These are phyloP conservation scores for Pholiota molesta DNA, from an alignment of 768 basidiomycete genomes.

Conservation along the genomic window DNA sequence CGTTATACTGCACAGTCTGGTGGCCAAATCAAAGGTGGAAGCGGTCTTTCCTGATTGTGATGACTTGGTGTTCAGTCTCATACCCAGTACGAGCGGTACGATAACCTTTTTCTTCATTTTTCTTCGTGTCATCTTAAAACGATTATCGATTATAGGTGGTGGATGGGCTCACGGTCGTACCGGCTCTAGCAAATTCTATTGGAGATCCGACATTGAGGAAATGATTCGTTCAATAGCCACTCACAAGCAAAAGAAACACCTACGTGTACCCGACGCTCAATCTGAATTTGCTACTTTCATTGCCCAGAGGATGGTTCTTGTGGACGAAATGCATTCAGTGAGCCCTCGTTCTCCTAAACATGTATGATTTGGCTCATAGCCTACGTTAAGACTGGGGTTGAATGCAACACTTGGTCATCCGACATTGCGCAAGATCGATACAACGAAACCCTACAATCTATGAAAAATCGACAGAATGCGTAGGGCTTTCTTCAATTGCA, in stretches of 20 bases:
- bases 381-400: background rate
- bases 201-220: slow-evolving; percentile 32
- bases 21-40: slow-evolving; percentile 26
- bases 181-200: slow-evolving; percentile 26
- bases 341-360: background rate
- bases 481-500: background rate
- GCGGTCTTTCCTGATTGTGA: slow-evolving; percentile 25
- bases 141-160: too few species aligned
- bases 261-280: slow-evolving; percentile 23
- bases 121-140: too few species aligned
- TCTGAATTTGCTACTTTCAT: slow-evolving; percentile 19
- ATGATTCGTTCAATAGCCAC: slow-evolving; percentile 21
- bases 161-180: too few species aligned
- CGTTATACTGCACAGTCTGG: slow-evolving; percentile 24
- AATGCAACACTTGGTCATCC: background rate
- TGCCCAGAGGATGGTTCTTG: background rate
- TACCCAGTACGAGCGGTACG: too few species aligned
- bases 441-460: background rate
- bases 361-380: background rate
- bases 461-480: background rate
- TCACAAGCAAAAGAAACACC: slow-evolving; percentile 21
- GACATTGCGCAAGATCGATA: background rate
- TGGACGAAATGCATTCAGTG: background rate
- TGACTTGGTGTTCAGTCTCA: too few species aligned
- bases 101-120: too few species aligned